Evolutionary conservation across 2,329 filamentous ascomycete species (phyloP).

Genomic region (Didymella sp.): DNA sequence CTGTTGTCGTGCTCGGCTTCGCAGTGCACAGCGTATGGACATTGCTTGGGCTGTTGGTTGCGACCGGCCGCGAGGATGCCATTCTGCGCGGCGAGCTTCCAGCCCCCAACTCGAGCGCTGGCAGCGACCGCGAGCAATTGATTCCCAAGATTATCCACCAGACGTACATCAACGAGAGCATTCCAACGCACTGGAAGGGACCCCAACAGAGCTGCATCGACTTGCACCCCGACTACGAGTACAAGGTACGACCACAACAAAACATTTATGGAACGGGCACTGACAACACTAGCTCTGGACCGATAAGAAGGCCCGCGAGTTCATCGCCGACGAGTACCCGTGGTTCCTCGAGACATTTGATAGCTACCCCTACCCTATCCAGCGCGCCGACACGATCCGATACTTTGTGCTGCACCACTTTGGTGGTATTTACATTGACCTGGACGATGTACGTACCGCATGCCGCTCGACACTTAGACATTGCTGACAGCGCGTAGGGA

Average conservation of each 20-base stretch:
- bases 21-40: slow-evolving; percentile 74
- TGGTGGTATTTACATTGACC: slow-evolving; percentile 81
- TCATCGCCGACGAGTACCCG: slow-evolving; percentile 73
- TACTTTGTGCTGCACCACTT: slow-evolving; percentile 81
- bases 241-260: slow-evolving; percentile 61
- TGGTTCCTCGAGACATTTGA: slow-evolving; percentile 81
- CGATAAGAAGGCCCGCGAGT: slow-evolving; percentile 70
- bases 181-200: slow-evolving; percentile 70
- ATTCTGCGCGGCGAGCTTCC: slow-evolving; percentile 72
- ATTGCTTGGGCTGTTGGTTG: slow-evolving; percentile 71
- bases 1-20: slow-evolving; percentile 67
- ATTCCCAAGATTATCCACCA: slow-evolving; percentile 82
- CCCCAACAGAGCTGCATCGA: slow-evolving; percentile 72
- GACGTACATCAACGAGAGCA: slow-evolving; percentile 74
- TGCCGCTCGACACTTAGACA: slow-evolving; percentile 6
- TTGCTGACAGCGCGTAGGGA: slow-evolving; percentile 55
- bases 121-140: slow-evolving; percentile 64
- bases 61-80: slow-evolving; percentile 70
- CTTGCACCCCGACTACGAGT: slow-evolving; percentile 74
- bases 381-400: slow-evolving; percentile 78
- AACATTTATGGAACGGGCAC: slow-evolving; percentile 1
- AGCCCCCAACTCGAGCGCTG: slow-evolving; percentile 66
- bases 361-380: slow-evolving; percentile 75
- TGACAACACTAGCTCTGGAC: slow-evolving; percentile 71
- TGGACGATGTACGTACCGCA: slow-evolving; percentile 66